A percentile compares a stretch with the other conserved stretches of the same genome.
Evolutionary conservation across 2,329 filamentous ascomycete species (phyloP).

Genomic region (Tolypocladium tropicale): DNA sequence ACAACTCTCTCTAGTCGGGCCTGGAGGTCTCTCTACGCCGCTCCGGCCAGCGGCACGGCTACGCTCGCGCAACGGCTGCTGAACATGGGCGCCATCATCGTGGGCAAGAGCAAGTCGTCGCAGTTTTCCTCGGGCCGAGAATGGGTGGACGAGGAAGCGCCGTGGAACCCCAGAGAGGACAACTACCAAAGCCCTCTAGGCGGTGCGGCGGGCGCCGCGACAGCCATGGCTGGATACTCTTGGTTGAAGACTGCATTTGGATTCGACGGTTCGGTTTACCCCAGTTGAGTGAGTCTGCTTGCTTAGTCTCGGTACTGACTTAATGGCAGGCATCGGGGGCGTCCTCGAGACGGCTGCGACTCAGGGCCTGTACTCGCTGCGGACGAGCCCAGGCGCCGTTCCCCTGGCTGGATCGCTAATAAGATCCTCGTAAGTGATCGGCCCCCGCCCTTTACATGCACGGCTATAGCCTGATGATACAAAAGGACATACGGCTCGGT

Average conservation of each 20-base stretch:
- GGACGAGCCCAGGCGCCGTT: slow-evolving; percentile 7
- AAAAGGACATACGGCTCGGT: slow-evolving; percentile 11
- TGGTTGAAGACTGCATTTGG: slow-evolving; percentile 29
- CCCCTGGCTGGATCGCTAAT: slow-evolving; percentile 6
- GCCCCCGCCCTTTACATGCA: no score
- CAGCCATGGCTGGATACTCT: slow-evolving; percentile 26
- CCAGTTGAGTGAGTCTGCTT: background rate
- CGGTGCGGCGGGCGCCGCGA: slow-evolving; percentile 27
- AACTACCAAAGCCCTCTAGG: slow-evolving; percentile 27
- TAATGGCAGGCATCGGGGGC: slow-evolving; percentile 9
- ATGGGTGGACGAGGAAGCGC: slow-evolving; percentile 27
- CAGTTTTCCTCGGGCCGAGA: slow-evolving; percentile 35
- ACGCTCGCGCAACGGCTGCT: slow-evolving; percentile 43
- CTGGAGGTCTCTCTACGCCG: slow-evolving; percentile 42
- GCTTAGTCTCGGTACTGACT: background rate
- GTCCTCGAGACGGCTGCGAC: slow-evolving; percentile 9
- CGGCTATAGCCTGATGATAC: background rate
- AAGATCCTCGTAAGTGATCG: slow-evolving; percentile 11
- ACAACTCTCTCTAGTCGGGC: slow-evolving; percentile 48
- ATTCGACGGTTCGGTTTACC: slow-evolving; percentile 20
- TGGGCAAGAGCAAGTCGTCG: slow-evolving; percentile 42
- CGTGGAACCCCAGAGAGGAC: slow-evolving; percentile 37
- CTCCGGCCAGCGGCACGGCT: slow-evolving; percentile 32
- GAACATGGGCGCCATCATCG: slow-evolving; percentile 45
- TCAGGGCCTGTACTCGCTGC: slow-evolving; percentile 20